Evolutionary conservation across 208 protist genomes (phyloP), one percentile per base, ranked within the genome.

Genomic region (Leishmania aethiopica): DNA sequence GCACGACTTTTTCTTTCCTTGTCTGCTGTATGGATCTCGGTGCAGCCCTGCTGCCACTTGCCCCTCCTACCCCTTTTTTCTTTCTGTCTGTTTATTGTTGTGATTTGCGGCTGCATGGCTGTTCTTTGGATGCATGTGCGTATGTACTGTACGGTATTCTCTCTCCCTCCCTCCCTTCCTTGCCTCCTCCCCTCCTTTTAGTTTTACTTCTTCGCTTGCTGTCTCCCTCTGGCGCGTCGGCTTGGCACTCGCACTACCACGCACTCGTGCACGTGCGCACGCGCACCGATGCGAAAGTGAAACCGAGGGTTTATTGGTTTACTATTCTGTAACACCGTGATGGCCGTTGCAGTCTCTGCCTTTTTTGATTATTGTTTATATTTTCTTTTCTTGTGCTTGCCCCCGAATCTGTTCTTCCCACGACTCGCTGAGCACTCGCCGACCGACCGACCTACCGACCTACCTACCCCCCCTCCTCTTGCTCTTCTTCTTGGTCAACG

Each of bases 341-440:
- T 40, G 42, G 8, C 75, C 40, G 22, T 28, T 37, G 35, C 22
- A 25, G 11, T 72, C 22, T 47, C 22, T 71, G 6, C 32, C 37
- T 72, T 22, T 64, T 8, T 28, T 59, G 55, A 28, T 19, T 59
- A 10, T 59, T 64, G 28, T 64, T 64, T 72, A 62, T 60, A 19
- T n/a, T 62, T 11, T 19, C 78, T 69, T 51, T 83, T 60, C 69
- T 76, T 53, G 55, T 35, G 25, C 57, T 80, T 75, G 47, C 64
- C 32, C 47, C 59, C 28, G 28, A 64, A 35, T 28, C 10, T 15
- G 59, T 64, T 64, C 59, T 64, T 64, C 59, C 59, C 28, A 28
- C n/a, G 59, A 64, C 15, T 35, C 28, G 5, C 59, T 25, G 59
- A 64, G 28, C 22, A 28, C 59, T 64, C 59, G 15, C 59, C 59